Evolutionary conservation across 805 yeast species (phyloP), one percentile per base, ranked within the genome.

Genomic region (Pichia membranifaciens): DNA sequence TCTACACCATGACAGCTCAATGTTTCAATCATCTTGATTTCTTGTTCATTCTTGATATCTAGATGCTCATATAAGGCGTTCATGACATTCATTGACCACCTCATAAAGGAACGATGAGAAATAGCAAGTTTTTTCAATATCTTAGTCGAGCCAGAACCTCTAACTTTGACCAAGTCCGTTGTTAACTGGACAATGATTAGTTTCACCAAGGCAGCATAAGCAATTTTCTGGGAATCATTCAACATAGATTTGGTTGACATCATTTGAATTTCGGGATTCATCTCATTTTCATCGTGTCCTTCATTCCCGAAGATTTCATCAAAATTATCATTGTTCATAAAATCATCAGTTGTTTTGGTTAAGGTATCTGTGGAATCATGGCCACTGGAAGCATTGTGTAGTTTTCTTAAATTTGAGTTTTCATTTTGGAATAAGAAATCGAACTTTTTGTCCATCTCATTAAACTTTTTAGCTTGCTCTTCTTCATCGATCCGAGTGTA

Each of bases 401-500:
- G 49, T 43, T 57, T 65, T 16, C 65, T 53, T 16, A 65, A 50
- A 39, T 66, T 68, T 8, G 65, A 54, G 35, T 61, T 53, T 33
- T 61, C 68, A 38, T 59, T 62, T 43, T 58, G 65, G 54, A 78
- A 78, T 40, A 78, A 59, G 49, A 73, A 78, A 49, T 78, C 81
- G 18, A 81, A 77, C 51, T 74, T 71, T 50, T 69, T 65, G 57
- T 78, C 74, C 58, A 78, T 65, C 49, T 70, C 70, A 16, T 68
- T 60, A 51, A 84, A 85, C 53, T 82, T 79, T 18, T 82, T 82
- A 7, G 89, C 87, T 60, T 93, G 97, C 53, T 83, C 88, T 56
- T 87, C 93, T 1, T 82, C 85, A 25, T 88, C 87, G 8, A 93
- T 84, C 58, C 95, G 83, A 0, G 98, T 93, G 62, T 93, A 93